Evolutionary conservation across 352 stramenopile genomes (phyloP).

Genomic region (Phytophthora idaei): DNA sequence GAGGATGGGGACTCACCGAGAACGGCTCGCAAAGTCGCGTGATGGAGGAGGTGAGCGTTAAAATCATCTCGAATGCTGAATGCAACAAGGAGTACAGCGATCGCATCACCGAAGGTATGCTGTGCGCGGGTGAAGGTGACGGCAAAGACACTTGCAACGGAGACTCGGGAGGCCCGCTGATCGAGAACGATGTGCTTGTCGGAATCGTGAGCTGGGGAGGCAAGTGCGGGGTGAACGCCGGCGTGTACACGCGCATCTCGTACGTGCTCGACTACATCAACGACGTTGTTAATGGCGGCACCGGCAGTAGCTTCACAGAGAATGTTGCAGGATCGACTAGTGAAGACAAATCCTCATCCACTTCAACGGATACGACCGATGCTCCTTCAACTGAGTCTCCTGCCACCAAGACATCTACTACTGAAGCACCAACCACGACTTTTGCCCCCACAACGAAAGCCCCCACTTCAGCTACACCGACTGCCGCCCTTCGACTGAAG

Average conservation of each 20-base stretch:
- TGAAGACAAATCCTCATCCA: constrained; percentile 8
- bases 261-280: constrained; percentile 66
- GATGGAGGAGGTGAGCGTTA: constrained; percentile 62
- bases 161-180: constrained; percentile 69
- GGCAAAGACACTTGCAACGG: constrained; percentile 70
- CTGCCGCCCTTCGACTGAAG: constrained; percentile 11
- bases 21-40: constrained; percentile 39
- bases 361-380: constrained; percentile 17
- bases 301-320: constrained; percentile 25
- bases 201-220: constrained; percentile 76
- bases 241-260: constrained; percentile 63
- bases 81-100: constrained; percentile 65
- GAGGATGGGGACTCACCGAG: constrained; percentile 68
- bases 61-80: constrained; percentile 58
- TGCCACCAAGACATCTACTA: constrained; percentile 12
- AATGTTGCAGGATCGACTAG: constrained; percentile 11
- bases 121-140: constrained; percentile 56
- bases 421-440: constrained; percentile 1
- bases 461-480: constrained; percentile 17
- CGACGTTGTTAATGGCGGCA: constrained; percentile 41
- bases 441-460: constrained; percentile 8
- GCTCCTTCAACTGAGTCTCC: constrained; percentile 10
- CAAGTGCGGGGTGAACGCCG: constrained; percentile 53
- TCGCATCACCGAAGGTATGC: constrained; percentile 65
- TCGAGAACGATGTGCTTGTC: constrained; percentile 54